These are phyloP conservation scores for Dioszegia hungarica DNA, from an alignment of 768 basidiomycete species.

Conservation along the genomic window DNA sequence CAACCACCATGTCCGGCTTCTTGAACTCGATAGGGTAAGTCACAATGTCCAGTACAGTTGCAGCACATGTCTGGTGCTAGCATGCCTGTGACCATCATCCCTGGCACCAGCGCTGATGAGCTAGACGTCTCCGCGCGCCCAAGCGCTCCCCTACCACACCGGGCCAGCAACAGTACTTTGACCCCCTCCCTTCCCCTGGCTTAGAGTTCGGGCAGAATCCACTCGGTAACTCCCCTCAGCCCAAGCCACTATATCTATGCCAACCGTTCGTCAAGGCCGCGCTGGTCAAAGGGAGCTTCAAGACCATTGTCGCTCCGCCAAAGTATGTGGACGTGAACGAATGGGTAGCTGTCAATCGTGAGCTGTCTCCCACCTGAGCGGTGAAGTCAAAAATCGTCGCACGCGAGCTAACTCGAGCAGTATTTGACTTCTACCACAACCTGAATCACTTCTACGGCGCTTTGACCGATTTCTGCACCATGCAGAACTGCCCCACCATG, in stretches of 20 bases:
- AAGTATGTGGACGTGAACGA: slow-evolving; percentile 95
- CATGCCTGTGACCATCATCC: too few relatives aligned
- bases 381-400: too few relatives aligned
- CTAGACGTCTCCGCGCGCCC: slow-evolving; percentile 48
- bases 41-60: background rate
- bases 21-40: slow-evolving; percentile 47
- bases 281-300: slow-evolving; percentile 95
- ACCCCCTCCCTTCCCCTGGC: slow-evolving; percentile 37
- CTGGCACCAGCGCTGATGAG: background rate
- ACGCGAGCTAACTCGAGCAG: too few relatives aligned
- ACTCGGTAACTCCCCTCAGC: slow-evolving; percentile 10
- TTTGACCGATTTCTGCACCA: slow-evolving; percentile 86
- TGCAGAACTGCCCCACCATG: slow-evolving; percentile 86
- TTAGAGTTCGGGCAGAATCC: slow-evolving; percentile 22
- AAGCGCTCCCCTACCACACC: slow-evolving; percentile 40
- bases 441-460: slow-evolving; percentile 95
- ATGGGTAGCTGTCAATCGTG: slow-evolving; percentile 93
- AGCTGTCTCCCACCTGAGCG: too few relatives aligned
- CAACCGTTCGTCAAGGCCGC: slow-evolving; percentile 93
- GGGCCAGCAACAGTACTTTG: slow-evolving; percentile 25
- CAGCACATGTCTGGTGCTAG: background rate
- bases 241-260: slow-evolving; percentile 67
- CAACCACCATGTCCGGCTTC: slow-evolving; percentile 41
- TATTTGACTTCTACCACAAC: slow-evolving; percentile 96
- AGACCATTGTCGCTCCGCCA: slow-evolving; percentile 92